Base-by-base conservation (phyloP, 345 rosid genomes). In the Citrus medica region DNA sequence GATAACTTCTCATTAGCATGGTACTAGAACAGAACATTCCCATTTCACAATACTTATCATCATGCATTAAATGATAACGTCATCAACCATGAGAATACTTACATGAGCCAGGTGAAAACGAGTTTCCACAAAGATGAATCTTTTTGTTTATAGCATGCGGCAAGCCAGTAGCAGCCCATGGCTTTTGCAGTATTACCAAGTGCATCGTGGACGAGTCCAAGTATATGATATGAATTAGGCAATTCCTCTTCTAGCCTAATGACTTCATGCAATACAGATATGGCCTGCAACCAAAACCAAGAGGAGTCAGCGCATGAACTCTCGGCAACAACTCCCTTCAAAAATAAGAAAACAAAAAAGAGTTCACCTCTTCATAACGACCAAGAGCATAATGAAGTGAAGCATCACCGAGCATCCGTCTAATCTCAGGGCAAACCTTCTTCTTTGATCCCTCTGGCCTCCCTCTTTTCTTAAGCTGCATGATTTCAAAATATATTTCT, bases 71-170 rank as follows among this genome's bases (percentile, higher is more conserved):
- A 51, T 14, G 21, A 16, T 51, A 51, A 14, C 56, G 0, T 51
- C 56, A 51, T 51, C 22, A 51, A 51, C 56, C 19, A 17, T 51
- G 0, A 51, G 58, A 81, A 21, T 67, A 85, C 92, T 85, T 88
- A 92, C 98, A 80, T 80, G 84, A 87, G 88, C 91, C 92, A 84
- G 59, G 86, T 73, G 83, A 87, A 93, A 79, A 94, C 88, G 70
- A 78, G 73, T 78, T 85, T 85, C 97, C 98, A 94, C 75, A 90
- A 76, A 76, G 92, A 83, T 69, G 94, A 83, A 85, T 90, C 93
- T 83, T 89, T 88, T 42, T 92, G 92, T 77, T 78, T 88, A 73
- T 88, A 83, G 77, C 61, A 81, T 78, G 97, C 98, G 73, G 94
- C 93, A 76, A 93, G 76, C 85, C 89, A 87, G 82, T 90, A 90